Base-by-base conservation (phyloP, 257 asterid species). In the Handroanthus guayacan region DNA sequence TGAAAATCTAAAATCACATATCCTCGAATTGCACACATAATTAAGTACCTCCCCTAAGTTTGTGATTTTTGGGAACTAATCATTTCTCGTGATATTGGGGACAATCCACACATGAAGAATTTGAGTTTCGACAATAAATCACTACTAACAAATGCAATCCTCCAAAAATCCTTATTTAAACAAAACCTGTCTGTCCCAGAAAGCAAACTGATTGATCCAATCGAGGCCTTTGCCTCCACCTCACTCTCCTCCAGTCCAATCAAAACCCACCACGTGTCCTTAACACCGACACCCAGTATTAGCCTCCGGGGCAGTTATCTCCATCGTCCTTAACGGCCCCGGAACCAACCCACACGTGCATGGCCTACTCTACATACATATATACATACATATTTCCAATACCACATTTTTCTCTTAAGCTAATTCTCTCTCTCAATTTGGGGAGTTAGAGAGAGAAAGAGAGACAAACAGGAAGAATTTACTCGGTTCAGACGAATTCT, bases 211-310 rank as follows among this genome's bases (percentile, higher is more conserved):
- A 48, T 39, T 34, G 69, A 31, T 54, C 39, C 25, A 37, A 54
- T 77, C 88, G 87, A 89, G 83, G 90, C 75, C 68, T 84, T 86
- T 91, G 92, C 87, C 85, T 67, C 90, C 77, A 65, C 17, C n/a
- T n/a, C 78, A 73, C 82, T 52, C 83, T 36, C 70, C 43, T 14
- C 1, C 50, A 13, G 25, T 2, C 88, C 93, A 88, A 83, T 83
- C 48, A 6, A 0, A 38, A 0, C 47, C 0, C 43, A 62, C 86
- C 92, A 83, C 85, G 81, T 82, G 88, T 76, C 6, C 71, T 75
- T 47, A 84, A 76, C 96, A 87, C 90, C 82, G 96, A 88, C 96
- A 86, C 92, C 62, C 13, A 69, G 77, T 52, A 86, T 80, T 80
- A 76, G 91, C 87, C 93, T 72, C 88, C 94, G 96, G 89, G 20